These are phyloP conservation scores for Orbilia blumenaviensis DNA, from an alignment of 2,329 filamentous ascomycete species.

Conservation along the genomic window DNA sequence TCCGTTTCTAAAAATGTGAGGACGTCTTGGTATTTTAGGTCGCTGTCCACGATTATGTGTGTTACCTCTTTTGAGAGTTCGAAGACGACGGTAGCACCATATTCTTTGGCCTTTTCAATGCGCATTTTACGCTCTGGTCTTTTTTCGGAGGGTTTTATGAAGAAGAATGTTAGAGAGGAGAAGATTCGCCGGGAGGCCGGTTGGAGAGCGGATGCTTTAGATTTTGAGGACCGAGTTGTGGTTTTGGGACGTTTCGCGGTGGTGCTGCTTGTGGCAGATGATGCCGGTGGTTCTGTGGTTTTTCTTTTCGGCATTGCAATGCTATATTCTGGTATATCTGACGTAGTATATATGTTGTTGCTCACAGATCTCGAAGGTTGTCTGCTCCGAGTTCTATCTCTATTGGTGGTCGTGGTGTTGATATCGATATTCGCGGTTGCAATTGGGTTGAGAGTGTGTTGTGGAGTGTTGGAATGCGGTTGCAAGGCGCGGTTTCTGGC, in stretches of 20 bases:
- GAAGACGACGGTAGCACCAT: slow-evolving; percentile 77
- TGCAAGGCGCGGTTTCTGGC: slow-evolving; percentile 49
- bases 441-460: slow-evolving; percentile 3
- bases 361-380: too few species aligned
- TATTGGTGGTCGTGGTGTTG: neutral
- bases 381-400: neutral
- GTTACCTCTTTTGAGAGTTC: slow-evolving; percentile 69
- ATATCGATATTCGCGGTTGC: neutral
- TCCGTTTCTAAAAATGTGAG: slow-evolving; percentile 66
- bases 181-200: slow-evolving; percentile 52
- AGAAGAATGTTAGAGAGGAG: slow-evolving; percentile 55
- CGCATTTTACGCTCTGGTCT: slow-evolving; percentile 73
- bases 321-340: too few species aligned
- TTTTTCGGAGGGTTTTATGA: slow-evolving; percentile 79
- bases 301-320: slow-evolving; percentile 12
- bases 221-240: too few species aligned
- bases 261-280: neutral
- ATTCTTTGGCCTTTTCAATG: slow-evolving; percentile 77
- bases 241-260: slow-evolving; percentile 38
- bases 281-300: neutral
- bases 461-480: slow-evolving; percentile 48
- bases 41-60: slow-evolving; percentile 81
- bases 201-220: slow-evolving; percentile 13
- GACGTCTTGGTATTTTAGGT: slow-evolving; percentile 72
- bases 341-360: too few species aligned